phyloP scores from a whole-genome alignment of 352 stramenopile genomes.

The Phytophthora pinifolia region DNA sequence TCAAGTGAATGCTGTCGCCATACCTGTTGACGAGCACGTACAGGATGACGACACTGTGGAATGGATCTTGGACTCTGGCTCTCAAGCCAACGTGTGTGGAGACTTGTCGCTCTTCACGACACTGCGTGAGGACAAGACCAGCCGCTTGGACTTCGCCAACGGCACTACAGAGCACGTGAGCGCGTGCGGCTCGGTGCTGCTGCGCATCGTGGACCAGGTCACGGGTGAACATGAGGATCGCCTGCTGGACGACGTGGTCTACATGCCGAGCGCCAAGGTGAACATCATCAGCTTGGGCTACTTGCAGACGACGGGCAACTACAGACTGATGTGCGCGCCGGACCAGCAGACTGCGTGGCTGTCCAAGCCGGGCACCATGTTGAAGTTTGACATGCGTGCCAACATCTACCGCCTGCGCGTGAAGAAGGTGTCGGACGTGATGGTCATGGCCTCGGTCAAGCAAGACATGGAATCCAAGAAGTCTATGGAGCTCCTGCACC shows the following conservation, averaged over 20 bases:
- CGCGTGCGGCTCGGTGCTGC: constrained; percentile 2
- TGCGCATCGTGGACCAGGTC: constrained; percentile 6
- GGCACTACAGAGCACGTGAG: neutral
- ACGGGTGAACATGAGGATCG: constrained; percentile 11
- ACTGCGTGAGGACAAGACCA: neutral
- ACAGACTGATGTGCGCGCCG: constrained; percentile 6
- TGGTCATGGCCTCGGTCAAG: constrained; percentile 11
- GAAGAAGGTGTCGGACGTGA: neutral
- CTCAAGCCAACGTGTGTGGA: constrained; percentile 7
- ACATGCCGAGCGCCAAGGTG: constrained; percentile 1
- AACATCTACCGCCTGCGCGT: constrained; percentile 13
- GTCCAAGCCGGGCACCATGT: constrained; percentile 1
- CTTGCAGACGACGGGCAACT: constrained; percentile 8
- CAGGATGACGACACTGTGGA: no score
- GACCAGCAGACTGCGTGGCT: constrained; percentile 12
- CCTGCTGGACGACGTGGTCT: constrained; percentile 14
- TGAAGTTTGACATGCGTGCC: constrained; percentile 9
- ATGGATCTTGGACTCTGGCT: constrained; percentile 9
- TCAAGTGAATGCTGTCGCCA: neutral
- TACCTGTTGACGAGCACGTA: no score
- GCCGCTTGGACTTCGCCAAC: constrained; percentile 3
- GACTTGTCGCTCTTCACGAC: constrained; percentile 8
- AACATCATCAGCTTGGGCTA: constrained; percentile 13
- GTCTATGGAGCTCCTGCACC: constrained; percentile 16
- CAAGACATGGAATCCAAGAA: neutral